phyloP scores from a whole-genome alignment of 352 stramenopile genomes.

The Thalassiosira livingstoniorum region DNA sequence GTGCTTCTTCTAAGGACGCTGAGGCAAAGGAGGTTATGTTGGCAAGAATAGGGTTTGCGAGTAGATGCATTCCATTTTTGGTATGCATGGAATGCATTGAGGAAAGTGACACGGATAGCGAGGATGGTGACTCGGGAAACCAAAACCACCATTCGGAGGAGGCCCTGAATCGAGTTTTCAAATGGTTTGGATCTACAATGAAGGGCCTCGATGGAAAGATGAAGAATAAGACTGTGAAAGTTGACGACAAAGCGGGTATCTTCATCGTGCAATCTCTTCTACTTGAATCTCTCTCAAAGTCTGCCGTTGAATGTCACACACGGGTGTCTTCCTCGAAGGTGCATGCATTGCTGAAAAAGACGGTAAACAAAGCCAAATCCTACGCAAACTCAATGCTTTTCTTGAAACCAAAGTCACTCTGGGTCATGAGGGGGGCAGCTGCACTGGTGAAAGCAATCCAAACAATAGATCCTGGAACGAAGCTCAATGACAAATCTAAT shows the following conservation, averaged over 20 bases:
- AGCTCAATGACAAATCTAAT: slow-evolving; percentile 62
- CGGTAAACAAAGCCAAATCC: slow-evolving; percentile 33
- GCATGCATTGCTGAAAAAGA: slow-evolving; percentile 33
- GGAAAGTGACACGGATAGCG: slow-evolving; percentile 34
- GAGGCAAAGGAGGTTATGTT: slow-evolving; percentile 18
- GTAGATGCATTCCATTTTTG: slow-evolving; percentile 73
- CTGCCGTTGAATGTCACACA: slow-evolving; percentile 49
- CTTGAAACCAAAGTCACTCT: slow-evolving; percentile 60
- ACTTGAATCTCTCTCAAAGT: slow-evolving; percentile 71
- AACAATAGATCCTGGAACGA: slow-evolving; percentile 45
- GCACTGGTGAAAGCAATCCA: slow-evolving; percentile 55
- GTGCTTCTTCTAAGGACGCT: slow-evolving; percentile 7
- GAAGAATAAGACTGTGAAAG: slow-evolving; percentile 14
- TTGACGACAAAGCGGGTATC: slow-evolving; percentile 31
- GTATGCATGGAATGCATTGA: slow-evolving; percentile 51
- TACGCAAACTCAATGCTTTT: slow-evolving; percentile 64
- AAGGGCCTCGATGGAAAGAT: slow-evolving; percentile 43
- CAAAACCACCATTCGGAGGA: slow-evolving; percentile 26
- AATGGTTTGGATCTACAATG: slow-evolving; percentile 57
- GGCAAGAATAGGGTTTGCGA: slow-evolving; percentile 53
- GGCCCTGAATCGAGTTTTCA: slow-evolving; percentile 38
- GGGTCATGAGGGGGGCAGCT: slow-evolving; percentile 67
- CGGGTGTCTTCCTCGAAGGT: slow-evolving; percentile 47
- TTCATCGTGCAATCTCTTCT: slow-evolving; percentile 57
- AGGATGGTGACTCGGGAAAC: slow-evolving; percentile 21